Base-by-base conservation (phyloP, 108 stramenopile genomes). In the Skeletonema marinoi region DNA sequence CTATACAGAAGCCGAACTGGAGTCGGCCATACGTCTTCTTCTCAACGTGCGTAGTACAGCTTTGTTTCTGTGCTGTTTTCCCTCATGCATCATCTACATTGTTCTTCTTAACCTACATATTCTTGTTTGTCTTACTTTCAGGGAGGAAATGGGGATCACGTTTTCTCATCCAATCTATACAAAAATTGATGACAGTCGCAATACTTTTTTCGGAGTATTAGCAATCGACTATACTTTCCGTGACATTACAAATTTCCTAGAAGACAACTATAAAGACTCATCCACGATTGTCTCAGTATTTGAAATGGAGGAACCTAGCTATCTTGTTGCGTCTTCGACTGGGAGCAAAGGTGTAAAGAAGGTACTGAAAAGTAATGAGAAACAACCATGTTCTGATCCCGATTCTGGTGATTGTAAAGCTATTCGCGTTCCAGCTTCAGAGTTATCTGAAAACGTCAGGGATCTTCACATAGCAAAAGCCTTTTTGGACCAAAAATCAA, bases 141-240 rank as follows among this genome's bases (percentile, higher is more conserved):
- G 44, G 25, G 59, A 51, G 2, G 60, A 73, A 41, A 44, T 84
- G 25, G 86, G 86, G 13, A 72, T 87, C 30, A 84, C 83, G 12
- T 76, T 73, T 54, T 29, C 76, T 1, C 14, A 65, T 3, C 86
- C 86, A 4, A 32, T 87, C 21, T 87, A 84, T 48, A 50, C 51
- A 7, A 58, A 35, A 8, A 72, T 78, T 25, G 66, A 61, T 4
- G 60, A 66, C 6, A 73, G 81, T 5, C 36, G 41, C 16, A 75
- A 78, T 33, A 62, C 84, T 19, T 87, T 87, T 75, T 59, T 54
- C 8, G 86, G 86, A 6, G 86, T 87, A 4, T 21, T 87, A 29
- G 79, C 80, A 16, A 62, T 84, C 44, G 83, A 87, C 69, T 75
- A 79, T 50, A 74, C 16, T 67, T 50, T 82, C 4, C 60, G 66